Evolutionary conservation across 371 early-diverging fungal species (phyloP).

Genomic region (Mortierella polycephala): DNA sequence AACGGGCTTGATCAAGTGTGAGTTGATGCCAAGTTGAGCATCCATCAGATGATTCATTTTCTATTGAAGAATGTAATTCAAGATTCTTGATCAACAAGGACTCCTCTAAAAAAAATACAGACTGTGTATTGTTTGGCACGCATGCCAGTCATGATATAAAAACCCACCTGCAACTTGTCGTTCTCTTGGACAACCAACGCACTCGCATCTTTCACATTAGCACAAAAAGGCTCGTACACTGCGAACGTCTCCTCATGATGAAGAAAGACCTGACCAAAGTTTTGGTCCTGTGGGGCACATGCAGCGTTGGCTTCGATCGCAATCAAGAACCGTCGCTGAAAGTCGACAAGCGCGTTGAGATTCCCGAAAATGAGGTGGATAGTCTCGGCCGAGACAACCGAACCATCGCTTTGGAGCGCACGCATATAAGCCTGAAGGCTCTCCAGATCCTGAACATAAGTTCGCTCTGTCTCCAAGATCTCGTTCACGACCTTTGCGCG

Average conservation of each 20-base stretch:
- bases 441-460: slow-evolving; percentile 90
- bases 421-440: slow-evolving; percentile 79
- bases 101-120: not conserved
- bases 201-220: slow-evolving; percentile 86
- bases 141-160: not conserved
- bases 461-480: slow-evolving; percentile 91
- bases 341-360: slow-evolving; percentile 90
- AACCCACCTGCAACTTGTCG: slow-evolving; percentile 56
- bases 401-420: slow-evolving; percentile 55
- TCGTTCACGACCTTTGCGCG: slow-evolving; percentile 88
- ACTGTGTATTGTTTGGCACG: not conserved
- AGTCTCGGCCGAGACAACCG: slow-evolving; percentile 68
- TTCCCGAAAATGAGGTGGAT: slow-evolving; percentile 90
- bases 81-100: not conserved
- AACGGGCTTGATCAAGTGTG: slow-evolving; percentile 94
- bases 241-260: slow-evolving; percentile 84
- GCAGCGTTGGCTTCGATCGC: slow-evolving; percentile 87
- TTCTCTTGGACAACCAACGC: slow-evolving; percentile 63
- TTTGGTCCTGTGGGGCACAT: slow-evolving; percentile 79
- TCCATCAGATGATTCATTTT: slow-evolving; percentile 77
- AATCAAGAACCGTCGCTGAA: slow-evolving; percentile 93
- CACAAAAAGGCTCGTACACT: slow-evolving; percentile 93
- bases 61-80: slow-evolving; percentile 22
- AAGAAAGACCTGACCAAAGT: slow-evolving; percentile 83
- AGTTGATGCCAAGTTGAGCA: slow-evolving; percentile 86